phyloP scores from a whole-genome alignment of 371 early-diverging fungal genomes.

The Saksenaea oblongispora region DNA sequence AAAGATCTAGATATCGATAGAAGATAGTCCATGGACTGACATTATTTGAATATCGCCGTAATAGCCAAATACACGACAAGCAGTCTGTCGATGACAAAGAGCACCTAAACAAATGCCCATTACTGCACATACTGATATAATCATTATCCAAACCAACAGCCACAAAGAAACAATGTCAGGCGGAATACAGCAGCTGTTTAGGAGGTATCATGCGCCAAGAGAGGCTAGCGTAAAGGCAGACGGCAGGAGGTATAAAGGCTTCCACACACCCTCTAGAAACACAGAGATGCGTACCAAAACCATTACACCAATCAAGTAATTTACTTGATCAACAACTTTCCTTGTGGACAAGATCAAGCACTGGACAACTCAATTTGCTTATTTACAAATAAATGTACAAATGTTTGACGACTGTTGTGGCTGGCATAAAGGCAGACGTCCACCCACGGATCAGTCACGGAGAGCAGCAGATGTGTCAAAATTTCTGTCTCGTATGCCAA shows the following conservation, averaged over 20 bases:
- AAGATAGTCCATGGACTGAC: no score
- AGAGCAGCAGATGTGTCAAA: background rate
- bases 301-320: background rate
- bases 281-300: background rate
- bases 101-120: background rate
- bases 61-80: no score
- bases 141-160: background rate
- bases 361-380: background rate
- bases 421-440: slow-evolving; percentile 8
- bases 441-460: slow-evolving; percentile 4
- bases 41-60: no score
- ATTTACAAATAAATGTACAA: background rate
- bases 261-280: background rate
- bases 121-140: background rate
- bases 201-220: background rate
- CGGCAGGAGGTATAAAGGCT: slow-evolving; percentile 2
- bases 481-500: no score
- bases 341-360: background rate
- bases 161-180: background rate
- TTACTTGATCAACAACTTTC: slow-evolving; percentile 1
- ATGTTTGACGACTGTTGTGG: background rate
- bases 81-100: no score
- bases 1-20: no score
- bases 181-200: background rate
- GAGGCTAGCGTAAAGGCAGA: slow-evolving; percentile 13